Evolutionary conservation across 2,329 filamentous ascomycete genomes (phyloP), one percentile per base, ranked within the genome.

Genomic region (Ascochyta rabiei): DNA sequence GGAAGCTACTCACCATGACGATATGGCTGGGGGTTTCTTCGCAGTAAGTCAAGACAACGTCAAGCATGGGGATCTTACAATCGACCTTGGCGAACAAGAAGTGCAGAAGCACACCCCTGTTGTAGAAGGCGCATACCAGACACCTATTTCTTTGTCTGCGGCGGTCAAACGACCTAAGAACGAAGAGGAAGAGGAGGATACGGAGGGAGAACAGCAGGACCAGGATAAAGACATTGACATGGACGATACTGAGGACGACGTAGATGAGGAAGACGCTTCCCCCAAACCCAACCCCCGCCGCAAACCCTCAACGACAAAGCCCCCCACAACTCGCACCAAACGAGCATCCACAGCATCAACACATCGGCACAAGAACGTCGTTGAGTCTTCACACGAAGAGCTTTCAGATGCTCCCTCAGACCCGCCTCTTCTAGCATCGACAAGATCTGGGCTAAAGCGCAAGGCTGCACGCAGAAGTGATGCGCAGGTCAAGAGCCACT

Each of bases 61-160:
- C 60, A 60, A 67, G 64, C 46, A 64, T 19, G 48, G 62, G 21
- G 70, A 71, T 21, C 63, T 76, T 24, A 64, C 68, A 3, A 67
- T 73, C 46, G 70, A 76, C 39, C 59, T 68, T 18, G 69, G 66
- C n/a, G 68, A 74, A 10, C 48, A 64, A 33, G 35, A 49, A 19
- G 35, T 48, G 7, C 23, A 48, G 15, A 24, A 41, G 4, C 49
- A 37, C 13, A 54, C 28, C 12, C 13, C 48, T 7, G 33, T 47
- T 2, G 58, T 63, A 26, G 60, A 66, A 2, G 50, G 35, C 16
- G 31, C 59, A 5, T 59, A 67, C 42, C 68, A 64, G 42, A 70
- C 63, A 3, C 75, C 75, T 0, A 72, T 74, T 13, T 77, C 75
- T 1, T 65, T 77, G 0, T 67, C 70, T 12, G 67, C 74, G 1